Evolutionary conservation across 75 land plant genomes (phyloP).

Genomic region (Azolla pinnata): DNA sequence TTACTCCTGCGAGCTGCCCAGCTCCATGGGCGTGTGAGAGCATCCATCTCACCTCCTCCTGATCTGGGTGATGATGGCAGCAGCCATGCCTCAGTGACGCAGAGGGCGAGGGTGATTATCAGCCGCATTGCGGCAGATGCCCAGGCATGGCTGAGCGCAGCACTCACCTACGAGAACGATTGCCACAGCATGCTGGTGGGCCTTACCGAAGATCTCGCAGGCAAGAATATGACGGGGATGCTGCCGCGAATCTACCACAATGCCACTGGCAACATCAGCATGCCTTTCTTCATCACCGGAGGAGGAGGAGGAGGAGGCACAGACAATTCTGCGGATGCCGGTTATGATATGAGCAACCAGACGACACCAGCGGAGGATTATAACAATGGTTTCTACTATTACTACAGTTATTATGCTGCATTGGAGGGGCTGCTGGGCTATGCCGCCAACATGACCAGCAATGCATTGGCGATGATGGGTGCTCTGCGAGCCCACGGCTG

Average conservation of each 20-base stretch:
- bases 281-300: no score
- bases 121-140: constrained; percentile 28
- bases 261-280: neutral
- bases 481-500: constrained; percentile 29
- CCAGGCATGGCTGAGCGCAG: constrained; percentile 54
- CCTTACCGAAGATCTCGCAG: constrained; percentile 29
- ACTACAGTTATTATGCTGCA: no score
- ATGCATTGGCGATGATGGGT: constrained; percentile 52
- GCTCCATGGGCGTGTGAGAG: neutral
- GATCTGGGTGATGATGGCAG: no score
- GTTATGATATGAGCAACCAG: neutral
- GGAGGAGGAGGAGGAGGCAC: no score
- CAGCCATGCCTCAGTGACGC: constrained; percentile 8
- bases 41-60: neutral
- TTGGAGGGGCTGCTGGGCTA: constrained; percentile 10
- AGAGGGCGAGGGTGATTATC: constrained; percentile 13
- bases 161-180: constrained; percentile 39
- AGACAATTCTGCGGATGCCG: no score
- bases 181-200: constrained; percentile 49
- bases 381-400: no score
- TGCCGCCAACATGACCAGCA: constrained; percentile 44
- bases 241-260: no score
- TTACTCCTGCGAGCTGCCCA: constrained; percentile 8
- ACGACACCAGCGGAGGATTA: no score
- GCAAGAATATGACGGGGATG: neutral